Percentiles rank a stretch among this genome's conserved stretches.
Evolutionary conservation across 108 stramenopile species (phyloP).

Genomic region (Nannochloropsis oceanica): DNA sequence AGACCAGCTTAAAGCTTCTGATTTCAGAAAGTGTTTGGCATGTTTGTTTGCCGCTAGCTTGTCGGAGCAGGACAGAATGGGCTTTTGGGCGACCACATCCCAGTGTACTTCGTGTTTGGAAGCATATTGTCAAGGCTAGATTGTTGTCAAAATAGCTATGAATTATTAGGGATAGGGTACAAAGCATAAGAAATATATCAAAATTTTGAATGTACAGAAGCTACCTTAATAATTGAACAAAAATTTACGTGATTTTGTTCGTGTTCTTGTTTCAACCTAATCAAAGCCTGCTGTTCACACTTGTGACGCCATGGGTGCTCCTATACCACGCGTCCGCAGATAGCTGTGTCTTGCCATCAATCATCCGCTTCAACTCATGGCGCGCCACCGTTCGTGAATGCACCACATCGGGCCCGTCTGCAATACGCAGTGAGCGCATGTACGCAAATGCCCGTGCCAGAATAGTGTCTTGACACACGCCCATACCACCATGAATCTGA

Average conservation of each 20-base stretch:
- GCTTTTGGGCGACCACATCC: background rate
- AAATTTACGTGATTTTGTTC: no score
- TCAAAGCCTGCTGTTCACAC: background rate
- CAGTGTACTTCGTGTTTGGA: background rate
- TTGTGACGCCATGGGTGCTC: background rate
- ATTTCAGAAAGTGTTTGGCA: background rate
- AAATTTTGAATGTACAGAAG: no score
- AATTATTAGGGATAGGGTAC: no score
- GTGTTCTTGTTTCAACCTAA: background rate
- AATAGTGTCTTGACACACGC: conserved; percentile 59
- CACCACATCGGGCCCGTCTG: conserved; percentile 93
- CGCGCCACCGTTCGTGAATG: conserved; percentile 41
- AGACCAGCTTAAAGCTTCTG: background rate
- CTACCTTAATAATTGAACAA: no score
- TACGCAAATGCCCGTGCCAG: conserved; percentile 59
- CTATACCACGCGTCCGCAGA: background rate
- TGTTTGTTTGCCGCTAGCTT: background rate
- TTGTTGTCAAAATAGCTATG: background rate
- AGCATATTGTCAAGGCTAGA: background rate
- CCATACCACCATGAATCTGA: conserved; percentile 72
- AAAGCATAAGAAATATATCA: no score
- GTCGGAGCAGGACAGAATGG: background rate
- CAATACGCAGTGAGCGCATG: conserved; percentile 69
- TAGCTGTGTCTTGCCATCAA: background rate
- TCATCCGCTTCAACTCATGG: conserved; percentile 6